phyloP scores from a whole-genome alignment of 225 moss, liverwort and hornwort species.

The Polytrichum commune region DNA sequence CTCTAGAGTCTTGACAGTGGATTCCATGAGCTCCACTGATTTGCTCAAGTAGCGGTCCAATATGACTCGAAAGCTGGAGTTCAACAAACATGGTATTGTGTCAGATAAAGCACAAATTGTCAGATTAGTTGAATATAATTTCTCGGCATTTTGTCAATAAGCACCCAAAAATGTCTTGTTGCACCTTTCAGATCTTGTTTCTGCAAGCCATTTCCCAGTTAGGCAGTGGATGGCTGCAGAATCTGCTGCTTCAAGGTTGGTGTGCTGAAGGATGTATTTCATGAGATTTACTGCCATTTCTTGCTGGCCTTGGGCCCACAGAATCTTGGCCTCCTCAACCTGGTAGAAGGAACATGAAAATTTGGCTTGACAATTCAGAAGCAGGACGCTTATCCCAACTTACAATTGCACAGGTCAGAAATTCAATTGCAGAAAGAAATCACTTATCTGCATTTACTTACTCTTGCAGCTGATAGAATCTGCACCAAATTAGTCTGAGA shows the following conservation, averaged over 20 bases:
- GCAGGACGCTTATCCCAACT: no score
- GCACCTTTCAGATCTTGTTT: constrained; percentile 90
- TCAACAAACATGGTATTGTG: no score
- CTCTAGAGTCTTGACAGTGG: constrained; percentile 28
- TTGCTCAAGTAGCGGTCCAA: constrained; percentile 78
- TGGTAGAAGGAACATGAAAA: constrained; percentile 12
- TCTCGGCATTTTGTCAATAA: no score
- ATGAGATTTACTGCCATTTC: constrained; percentile 93
- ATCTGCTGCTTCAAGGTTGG: constrained; percentile 46
- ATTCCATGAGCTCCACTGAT: constrained; percentile 56
- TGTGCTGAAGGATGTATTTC: constrained; percentile 70
- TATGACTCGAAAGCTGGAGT: constrained; percentile 69
- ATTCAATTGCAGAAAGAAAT: no score
- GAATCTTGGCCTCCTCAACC: constrained; percentile 96
- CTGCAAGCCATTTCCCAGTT: constrained; percentile 96
- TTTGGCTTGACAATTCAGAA: no score
- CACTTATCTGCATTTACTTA: constrained; percentile 11
- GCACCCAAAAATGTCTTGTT: no score
- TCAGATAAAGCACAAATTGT: no score
- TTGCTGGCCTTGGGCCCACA: constrained; percentile 94
- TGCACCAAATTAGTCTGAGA: constrained; percentile 26
- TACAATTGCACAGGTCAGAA: no score
- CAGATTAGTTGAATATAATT: no score
- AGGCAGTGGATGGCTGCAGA: constrained; percentile 71
- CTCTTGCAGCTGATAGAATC: constrained; percentile 46